Evolutionary conservation across 2,329 filamentous ascomycete species (phyloP).

Genomic region (Calcarisporium arbuscula): DNA sequence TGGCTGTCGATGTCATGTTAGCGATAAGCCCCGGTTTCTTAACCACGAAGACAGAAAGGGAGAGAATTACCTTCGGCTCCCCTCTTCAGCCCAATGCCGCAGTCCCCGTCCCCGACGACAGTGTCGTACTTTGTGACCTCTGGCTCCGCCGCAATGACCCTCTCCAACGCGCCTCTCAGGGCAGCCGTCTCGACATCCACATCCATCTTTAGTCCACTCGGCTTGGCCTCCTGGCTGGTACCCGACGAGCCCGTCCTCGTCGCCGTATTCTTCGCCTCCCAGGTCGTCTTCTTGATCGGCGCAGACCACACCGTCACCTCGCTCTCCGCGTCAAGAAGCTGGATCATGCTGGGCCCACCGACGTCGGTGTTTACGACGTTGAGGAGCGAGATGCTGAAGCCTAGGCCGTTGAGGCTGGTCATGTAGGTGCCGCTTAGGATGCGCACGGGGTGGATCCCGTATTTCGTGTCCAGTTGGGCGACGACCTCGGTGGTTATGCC

Average conservation of each 20-base stretch:
- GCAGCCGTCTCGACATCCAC: constrained; percentile 40
- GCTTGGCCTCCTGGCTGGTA: constrained; percentile 25
- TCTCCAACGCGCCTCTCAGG: constrained; percentile 52
- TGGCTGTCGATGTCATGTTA: constrained; percentile 34
- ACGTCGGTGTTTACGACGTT: constrained; percentile 57
- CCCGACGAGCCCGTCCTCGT: constrained; percentile 34
- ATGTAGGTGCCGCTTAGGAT: constrained; percentile 67
- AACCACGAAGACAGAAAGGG: background rate
- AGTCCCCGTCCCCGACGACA: constrained; percentile 85
- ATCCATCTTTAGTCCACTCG: constrained; percentile 49
- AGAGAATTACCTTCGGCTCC: constrained; percentile 65
- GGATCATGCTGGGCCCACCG: constrained; percentile 54
- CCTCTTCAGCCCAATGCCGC: constrained; percentile 77
- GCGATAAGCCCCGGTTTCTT: constrained; percentile 12
- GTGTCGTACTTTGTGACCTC: constrained; percentile 71
- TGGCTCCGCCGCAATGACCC: constrained; percentile 60
- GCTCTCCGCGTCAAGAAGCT: constrained; percentile 62
- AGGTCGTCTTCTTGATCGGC: constrained; percentile 55
- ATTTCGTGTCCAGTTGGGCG: constrained; percentile 50
- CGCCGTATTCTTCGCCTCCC: constrained; percentile 49
- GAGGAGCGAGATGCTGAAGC: constrained; percentile 67
- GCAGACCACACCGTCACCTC: constrained; percentile 67
- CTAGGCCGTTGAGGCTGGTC: constrained; percentile 71
- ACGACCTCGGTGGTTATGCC: constrained; percentile 66
- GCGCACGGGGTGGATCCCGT: constrained; percentile 56